Evolutionary conservation across 192 early-diverging fungal species (phyloP), one percentile per base, ranked within the genome.

Genomic region (Backusella tuberculispora): DNA sequence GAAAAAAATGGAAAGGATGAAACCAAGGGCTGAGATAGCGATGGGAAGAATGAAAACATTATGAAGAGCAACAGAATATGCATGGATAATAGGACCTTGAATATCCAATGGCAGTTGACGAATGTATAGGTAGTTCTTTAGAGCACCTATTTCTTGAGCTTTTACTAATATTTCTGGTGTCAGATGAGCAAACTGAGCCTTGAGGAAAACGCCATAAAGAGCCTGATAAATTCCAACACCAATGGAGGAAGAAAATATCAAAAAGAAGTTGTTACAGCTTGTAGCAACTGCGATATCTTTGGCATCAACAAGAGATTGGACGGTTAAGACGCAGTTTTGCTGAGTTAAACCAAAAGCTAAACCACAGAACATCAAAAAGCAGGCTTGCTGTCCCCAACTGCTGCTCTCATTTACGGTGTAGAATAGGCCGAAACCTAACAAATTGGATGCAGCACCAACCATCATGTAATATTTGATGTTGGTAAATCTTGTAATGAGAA

Each of bases 341-440:
- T 89, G 85, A 9, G 83, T 84, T 42, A 88, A 73, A 3, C 91
- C 91, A 26, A 89, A 78, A 6, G 71, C 71, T n/a, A 72, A 53
- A 41, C 80, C 80, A 14, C 67, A 72, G n/a, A 81, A 74, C 13
- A 88, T 88, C 69, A 93, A 79, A 26, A 84, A 80, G 41, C 86
- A 88, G 67, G 88, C 80, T 60, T 89, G 85, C 40, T 77, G 83
- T 34, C 82, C 87, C 38, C 75, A 76, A 21, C 15, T 81, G 13
- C 84, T 87, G 13, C 84, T 37, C 43, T 84, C 82, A 66, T 88
- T 74, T 13, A 89, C 80, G 14, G 88, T 75, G 38, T 86, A 77
- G 64, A 90, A 86, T 13, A 93, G 80, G 1, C 88, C 87, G 1
- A 83, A 74, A 1, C 90, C 90, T 0, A 88, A 53, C 0, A 85